phyloP scores from a whole-genome alignment of 1,139 yeast genomes.

The Spencermartinsiella ligniputridi region DNA sequence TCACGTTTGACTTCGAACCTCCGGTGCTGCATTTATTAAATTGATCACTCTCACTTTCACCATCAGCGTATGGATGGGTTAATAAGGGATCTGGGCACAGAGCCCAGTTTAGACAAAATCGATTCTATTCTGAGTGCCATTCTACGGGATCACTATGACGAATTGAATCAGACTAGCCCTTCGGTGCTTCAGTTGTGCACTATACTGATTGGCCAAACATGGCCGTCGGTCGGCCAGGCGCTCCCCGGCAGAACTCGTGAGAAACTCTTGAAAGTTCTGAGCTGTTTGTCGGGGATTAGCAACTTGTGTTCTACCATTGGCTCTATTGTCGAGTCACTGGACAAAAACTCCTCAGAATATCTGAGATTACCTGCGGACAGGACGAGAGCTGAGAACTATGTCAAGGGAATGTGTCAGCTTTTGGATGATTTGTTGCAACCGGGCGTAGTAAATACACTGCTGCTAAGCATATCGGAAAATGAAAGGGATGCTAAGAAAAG shows the following conservation, averaged over 20 bases:
- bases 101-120: neutral
- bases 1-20: too few relatives aligned
- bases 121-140: neutral
- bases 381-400: neutral
- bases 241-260: neutral
- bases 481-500: conserved; percentile 2
- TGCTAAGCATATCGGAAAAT: neutral
- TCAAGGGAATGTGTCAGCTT: neutral
- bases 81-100: neutral
- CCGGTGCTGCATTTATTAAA: too few relatives aligned
- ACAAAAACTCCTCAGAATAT: neutral
- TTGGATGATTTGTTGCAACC: neutral
- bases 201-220: neutral
- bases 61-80: neutral
- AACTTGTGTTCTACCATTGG: conserved; percentile 5
- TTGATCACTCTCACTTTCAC: too few relatives aligned
- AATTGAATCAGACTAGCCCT: neutral
- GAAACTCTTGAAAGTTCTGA: conserved; percentile 5
- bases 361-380: neutral
- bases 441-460: neutral
- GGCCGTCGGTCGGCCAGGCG: neutral
- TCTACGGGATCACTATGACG: neutral
- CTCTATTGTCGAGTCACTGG: neutral
- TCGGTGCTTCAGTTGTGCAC: neutral
- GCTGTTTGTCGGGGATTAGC: conserved; percentile 5